Evolutionary conservation across 2,329 filamentous ascomycete species (phyloP).

Genomic region (Paecilomyces sp.): DNA sequence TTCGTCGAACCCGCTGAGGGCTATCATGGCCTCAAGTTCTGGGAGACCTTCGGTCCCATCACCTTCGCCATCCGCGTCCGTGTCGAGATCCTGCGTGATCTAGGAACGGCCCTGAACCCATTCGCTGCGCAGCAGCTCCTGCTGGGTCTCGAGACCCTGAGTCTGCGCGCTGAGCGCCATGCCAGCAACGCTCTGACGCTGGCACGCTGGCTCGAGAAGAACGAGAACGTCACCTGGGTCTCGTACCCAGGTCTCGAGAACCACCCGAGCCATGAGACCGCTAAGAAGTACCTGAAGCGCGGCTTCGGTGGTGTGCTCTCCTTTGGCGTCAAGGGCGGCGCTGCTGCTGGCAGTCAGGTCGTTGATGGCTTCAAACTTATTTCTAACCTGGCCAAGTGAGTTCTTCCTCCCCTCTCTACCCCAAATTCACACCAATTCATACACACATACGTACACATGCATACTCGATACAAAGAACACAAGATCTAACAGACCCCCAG

Average conservation of each 20-base stretch:
- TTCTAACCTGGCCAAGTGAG: slow-evolving; percentile 82
- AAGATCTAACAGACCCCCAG: slow-evolving; percentile 16
- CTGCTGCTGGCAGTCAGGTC: slow-evolving; percentile 72
- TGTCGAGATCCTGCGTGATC: slow-evolving; percentile 82
- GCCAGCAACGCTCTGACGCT: slow-evolving; percentile 74
- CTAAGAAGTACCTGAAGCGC: slow-evolving; percentile 77
- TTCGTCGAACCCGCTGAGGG: slow-evolving; percentile 82
- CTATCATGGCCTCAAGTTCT: slow-evolving; percentile 90
- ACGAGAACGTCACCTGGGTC: slow-evolving; percentile 82
- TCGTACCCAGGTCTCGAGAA: slow-evolving; percentile 82
- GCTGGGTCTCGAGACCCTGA: slow-evolving; percentile 83
- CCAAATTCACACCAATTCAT: not conserved
- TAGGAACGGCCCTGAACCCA: slow-evolving; percentile 76
- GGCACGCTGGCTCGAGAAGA: slow-evolving; percentile 75
- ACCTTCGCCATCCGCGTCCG: slow-evolving; percentile 79
- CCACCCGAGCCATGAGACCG: slow-evolving; percentile 71
- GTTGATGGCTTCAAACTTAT: slow-evolving; percentile 94
- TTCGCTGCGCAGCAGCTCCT: slow-evolving; percentile 91
- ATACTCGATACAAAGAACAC: not conserved
- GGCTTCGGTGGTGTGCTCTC: slow-evolving; percentile 88
- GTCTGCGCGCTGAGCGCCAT: slow-evolving; percentile 77
- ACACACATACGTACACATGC: not conserved
- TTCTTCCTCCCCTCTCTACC: not conserved
- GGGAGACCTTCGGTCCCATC: slow-evolving; percentile 76
- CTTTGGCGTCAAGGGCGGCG: slow-evolving; percentile 88